Evolutionary conservation across 2,329 filamentous ascomycete genomes (phyloP).

Genomic region (Colletotrichum orchidophilum): DNA sequence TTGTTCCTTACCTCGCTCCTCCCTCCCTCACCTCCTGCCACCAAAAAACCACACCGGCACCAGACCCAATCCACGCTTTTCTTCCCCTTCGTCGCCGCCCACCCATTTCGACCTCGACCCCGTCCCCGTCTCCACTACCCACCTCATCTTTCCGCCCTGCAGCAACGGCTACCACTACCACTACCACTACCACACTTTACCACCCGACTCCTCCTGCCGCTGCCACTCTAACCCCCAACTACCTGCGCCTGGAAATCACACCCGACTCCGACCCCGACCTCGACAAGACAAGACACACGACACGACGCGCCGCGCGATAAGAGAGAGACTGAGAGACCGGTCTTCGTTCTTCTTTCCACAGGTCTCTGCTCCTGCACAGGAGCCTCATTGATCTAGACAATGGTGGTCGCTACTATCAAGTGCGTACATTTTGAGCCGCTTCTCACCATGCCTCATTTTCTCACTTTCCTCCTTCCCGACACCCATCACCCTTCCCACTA

Average conservation of each 20-base stretch:
- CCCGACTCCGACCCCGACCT: conserved; percentile 26
- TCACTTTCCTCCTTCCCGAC: conserved; percentile 31
- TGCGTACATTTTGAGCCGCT: conserved; percentile 50
- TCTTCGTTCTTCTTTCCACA: conserved; percentile 30
- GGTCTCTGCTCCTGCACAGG: conserved; percentile 47
- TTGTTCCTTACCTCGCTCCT: neutral
- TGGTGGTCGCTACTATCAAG: conserved; percentile 74
- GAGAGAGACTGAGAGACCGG: conserved; percentile 32
- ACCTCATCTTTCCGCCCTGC: conserved; percentile 34
- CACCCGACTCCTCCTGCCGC: conserved; percentile 6
- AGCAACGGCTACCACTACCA: conserved; percentile 29
- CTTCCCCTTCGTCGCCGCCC: conserved; percentile 14
- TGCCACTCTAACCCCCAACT: conserved; percentile 22
- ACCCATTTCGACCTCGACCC: conserved; percentile 30
- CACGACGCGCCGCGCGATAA: conserved; percentile 38
- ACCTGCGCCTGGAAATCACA: conserved; percentile 29
- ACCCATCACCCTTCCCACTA: conserved; percentile 29
- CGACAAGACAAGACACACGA: conserved; percentile 35
- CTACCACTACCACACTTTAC: conserved; percentile 24
- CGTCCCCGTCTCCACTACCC: conserved; percentile 21
- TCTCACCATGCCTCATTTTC: conserved; percentile 23
- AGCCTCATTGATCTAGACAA: conserved; percentile 55
- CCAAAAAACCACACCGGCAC: neutral
- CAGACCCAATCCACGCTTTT: conserved; percentile 22
- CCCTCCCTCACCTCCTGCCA: conserved; percentile 5